These are phyloP conservation scores for Exsudoporus frostii DNA, from an alignment of 768 basidiomycete species.

Conservation along the genomic window DNA sequence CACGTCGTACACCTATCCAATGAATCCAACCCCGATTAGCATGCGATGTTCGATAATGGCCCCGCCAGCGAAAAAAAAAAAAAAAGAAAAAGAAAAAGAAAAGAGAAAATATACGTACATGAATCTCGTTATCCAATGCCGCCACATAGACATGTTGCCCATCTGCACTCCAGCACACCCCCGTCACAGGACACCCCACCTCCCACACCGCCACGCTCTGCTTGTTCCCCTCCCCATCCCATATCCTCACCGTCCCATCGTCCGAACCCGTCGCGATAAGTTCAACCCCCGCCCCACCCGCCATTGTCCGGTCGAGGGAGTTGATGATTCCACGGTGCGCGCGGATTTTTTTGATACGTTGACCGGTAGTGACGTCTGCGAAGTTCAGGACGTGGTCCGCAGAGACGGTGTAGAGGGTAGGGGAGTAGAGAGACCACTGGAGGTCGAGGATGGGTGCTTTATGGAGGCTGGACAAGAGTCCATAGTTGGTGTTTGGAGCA, in stretches of 20 bases:
- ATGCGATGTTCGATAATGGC: too few relatives aligned
- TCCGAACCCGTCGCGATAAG: conserved; percentile 87
- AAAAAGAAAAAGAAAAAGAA: not conserved
- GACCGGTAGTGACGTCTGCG: conserved; percentile 80
- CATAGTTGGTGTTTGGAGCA: conserved; percentile 90
- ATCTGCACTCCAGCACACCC: conserved; percentile 90
- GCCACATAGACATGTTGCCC: conserved; percentile 88
- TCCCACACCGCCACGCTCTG: conserved; percentile 77
- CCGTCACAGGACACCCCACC: conserved; percentile 85
- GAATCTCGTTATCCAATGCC: conserved; percentile 93
- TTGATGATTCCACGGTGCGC: conserved; percentile 94
- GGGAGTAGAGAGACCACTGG: conserved; percentile 79
- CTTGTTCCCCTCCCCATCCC: conserved; percentile 82
- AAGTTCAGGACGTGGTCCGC: conserved; percentile 84
- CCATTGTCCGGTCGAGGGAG: conserved; percentile 79
- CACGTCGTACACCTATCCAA: conserved; percentile 76
- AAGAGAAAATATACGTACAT: conserved; percentile 50
- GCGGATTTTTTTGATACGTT: conserved; percentile 74
- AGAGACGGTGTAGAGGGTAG: conserved; percentile 75
- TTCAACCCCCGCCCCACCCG: conserved; percentile 79
- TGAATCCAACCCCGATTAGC: not conserved
- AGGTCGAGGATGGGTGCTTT: conserved; percentile 93
- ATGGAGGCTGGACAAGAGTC: conserved; percentile 73
- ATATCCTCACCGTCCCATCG: conserved; percentile 87
- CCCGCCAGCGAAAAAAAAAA: too few relatives aligned